These are phyloP conservation scores for Flaveria linearis DNA, from an alignment of 129 eudicot species.

Conservation along the genomic window DNA sequence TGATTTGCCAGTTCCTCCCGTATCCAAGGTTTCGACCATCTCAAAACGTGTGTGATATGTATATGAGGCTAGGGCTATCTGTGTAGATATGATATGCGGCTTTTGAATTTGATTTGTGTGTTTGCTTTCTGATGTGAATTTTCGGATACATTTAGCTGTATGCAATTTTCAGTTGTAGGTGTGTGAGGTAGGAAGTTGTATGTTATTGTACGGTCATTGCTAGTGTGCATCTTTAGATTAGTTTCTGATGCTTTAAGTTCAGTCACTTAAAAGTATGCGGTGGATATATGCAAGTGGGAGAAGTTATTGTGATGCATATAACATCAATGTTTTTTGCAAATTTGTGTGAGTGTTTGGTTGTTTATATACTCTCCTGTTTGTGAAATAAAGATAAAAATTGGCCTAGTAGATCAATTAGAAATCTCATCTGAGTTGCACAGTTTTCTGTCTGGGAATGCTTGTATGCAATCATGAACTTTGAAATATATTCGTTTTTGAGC, in stretches of 20 bases:
- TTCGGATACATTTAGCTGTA: not conserved
- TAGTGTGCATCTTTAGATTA: not conserved
- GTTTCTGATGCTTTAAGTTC: not conserved
- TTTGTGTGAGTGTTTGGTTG: not conserved
- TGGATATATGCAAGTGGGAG: not conserved
- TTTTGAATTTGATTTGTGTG: not conserved
- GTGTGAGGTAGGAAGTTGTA: not conserved
- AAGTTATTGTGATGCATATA: constrained; percentile 3
- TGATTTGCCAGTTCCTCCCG: constrained; percentile 63
- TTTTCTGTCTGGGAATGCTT: constrained; percentile 18
- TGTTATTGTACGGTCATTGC: not conserved
- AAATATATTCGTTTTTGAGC: not conserved
- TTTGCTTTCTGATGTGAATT: not conserved
- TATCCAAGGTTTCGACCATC: constrained; percentile 55
- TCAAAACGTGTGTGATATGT: not conserved
- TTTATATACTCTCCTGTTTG: not conserved
- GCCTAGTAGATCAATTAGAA: not conserved
- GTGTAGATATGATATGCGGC: not conserved
- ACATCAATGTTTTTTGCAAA: not conserved
- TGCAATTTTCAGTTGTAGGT: not conserved
- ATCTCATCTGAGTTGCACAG: not conserved
- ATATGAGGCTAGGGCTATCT: not conserved
- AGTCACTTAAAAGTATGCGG: not conserved
- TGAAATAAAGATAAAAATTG: not conserved
- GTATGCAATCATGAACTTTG: constrained; percentile 5